These are phyloP conservation scores for Alternaria conjuncta DNA, from an alignment of 2,329 filamentous ascomycete genomes.

Conservation along the genomic window DNA sequence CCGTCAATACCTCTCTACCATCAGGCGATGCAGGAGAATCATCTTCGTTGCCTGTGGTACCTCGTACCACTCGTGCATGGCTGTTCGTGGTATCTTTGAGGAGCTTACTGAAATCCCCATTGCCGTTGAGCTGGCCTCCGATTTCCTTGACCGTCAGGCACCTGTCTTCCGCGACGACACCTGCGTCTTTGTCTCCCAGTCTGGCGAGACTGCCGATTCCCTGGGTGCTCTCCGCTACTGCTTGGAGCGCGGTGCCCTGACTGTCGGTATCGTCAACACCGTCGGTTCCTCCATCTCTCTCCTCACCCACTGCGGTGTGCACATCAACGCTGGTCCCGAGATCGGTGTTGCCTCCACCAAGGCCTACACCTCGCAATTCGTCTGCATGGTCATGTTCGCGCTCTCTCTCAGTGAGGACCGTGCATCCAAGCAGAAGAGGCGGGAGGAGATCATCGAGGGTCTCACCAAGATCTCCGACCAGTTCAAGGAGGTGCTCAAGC, in stretches of 20 bases:
- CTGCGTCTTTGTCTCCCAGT: slow-evolving; percentile 98
- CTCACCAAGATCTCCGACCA: slow-evolving; percentile 86
- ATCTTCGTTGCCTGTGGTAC: slow-evolving; percentile 99
- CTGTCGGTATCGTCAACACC: slow-evolving; percentile 97
- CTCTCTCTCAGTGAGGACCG: slow-evolving; percentile 95
- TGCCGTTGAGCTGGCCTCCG: slow-evolving; percentile 92
- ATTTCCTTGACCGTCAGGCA: slow-evolving; percentile 95
- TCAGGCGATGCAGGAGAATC: slow-evolving; percentile 93
- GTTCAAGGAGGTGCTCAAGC: slow-evolving; percentile 88
- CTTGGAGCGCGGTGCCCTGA: slow-evolving; percentile 94
- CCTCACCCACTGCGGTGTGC: slow-evolving; percentile 98
- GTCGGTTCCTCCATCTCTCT: slow-evolving; percentile 98
- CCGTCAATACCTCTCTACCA: slow-evolving; percentile 94
- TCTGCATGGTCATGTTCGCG: slow-evolving; percentile 99
- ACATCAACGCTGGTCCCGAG: slow-evolving; percentile 98
- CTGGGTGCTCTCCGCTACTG: slow-evolving; percentile 97
- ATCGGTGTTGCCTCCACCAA: slow-evolving; percentile 99
- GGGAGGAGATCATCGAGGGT: slow-evolving; percentile 95
- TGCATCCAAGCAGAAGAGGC: slow-evolving; percentile 88
- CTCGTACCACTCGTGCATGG: slow-evolving; percentile 99
- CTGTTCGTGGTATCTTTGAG: slow-evolving; percentile 95
- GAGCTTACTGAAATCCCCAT: slow-evolving; percentile 98
- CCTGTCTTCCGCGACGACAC: slow-evolving; percentile 99
- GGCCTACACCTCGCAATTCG: slow-evolving; percentile 98
- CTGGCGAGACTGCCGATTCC: slow-evolving; percentile 97